Percentiles rank a stretch among this genome's conserved stretches.
Evolutionary conservation across 306 rosid genomes (phyloP).

Genomic region (Phaseolus lunatus): DNA sequence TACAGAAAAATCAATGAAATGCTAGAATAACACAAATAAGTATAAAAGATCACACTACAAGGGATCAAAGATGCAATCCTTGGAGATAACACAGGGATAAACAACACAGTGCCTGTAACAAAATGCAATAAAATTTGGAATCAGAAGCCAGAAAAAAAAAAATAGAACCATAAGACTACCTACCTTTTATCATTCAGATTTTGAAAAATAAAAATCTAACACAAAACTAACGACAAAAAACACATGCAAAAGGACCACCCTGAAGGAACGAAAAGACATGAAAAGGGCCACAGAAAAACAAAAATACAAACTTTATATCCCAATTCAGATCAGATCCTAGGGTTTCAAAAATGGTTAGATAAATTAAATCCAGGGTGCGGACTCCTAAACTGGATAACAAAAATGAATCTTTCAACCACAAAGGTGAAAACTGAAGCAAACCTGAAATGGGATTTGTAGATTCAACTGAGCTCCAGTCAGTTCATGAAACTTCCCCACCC

Average conservation of each 20-base stretch:
- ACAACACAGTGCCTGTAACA: slow-evolving; percentile 55
- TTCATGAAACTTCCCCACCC: slow-evolving; percentile 28
- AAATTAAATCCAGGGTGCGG: background rate
- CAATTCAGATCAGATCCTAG: slow-evolving; percentile 51
- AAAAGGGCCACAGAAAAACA: background rate
- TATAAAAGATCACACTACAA: slow-evolving; percentile 24
- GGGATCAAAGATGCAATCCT: slow-evolving; percentile 35
- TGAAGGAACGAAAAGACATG: background rate
- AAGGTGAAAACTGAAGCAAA: slow-evolving; percentile 8
- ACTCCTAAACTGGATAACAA: background rate
- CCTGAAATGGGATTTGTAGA: slow-evolving; percentile 48
- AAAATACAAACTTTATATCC: slow-evolving; percentile 22
- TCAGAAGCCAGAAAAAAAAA: slow-evolving; percentile 12
- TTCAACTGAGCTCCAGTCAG: slow-evolving; percentile 14
- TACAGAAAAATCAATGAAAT: slow-evolving; percentile 28
- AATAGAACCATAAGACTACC: background rate
- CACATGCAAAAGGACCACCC: background rate
- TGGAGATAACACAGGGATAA: slow-evolving; percentile 13
- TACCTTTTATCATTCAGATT: background rate
- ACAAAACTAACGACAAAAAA: background rate
- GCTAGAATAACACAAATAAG: slow-evolving; percentile 5
- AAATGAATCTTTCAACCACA: background rate
- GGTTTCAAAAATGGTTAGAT: background rate
- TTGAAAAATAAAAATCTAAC: background rate
- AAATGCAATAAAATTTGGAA: slow-evolving; percentile 52